These are phyloP conservation scores for Boletus vermiculosoides DNA, from an alignment of 768 basidiomycete species.

Conservation along the genomic window DNA sequence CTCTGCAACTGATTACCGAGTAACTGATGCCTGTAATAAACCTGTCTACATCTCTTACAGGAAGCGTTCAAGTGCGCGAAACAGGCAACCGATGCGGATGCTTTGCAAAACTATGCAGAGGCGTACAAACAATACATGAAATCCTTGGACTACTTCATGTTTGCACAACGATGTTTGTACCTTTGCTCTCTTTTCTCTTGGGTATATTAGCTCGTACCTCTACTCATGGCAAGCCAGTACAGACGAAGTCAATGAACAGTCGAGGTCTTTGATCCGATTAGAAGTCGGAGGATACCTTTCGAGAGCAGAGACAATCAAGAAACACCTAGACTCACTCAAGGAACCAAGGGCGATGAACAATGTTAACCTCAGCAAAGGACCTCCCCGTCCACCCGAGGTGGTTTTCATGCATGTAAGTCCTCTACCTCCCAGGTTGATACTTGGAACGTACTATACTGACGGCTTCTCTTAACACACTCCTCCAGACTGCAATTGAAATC, in stretches of 20 bases:
- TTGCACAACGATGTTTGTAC: constrained; percentile 79
- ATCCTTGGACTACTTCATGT: constrained; percentile 95
- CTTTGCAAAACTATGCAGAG: constrained; percentile 84
- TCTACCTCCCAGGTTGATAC: neutral
- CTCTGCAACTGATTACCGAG: neutral
- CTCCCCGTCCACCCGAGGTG: constrained; percentile 16
- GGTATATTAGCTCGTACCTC: neutral
- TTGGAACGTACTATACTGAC: neutral
- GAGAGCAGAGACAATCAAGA: constrained; percentile 87
- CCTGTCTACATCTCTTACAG: constrained; percentile 28
- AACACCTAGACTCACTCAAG: constrained; percentile 49
- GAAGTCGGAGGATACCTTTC: constrained; percentile 89
- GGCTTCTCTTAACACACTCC: neutral
- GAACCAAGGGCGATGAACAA: neutral
- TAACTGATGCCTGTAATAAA: neutral
- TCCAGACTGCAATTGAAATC: constrained; percentile 76
- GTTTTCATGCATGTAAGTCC: constrained; percentile 17
- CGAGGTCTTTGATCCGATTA: constrained; percentile 74
- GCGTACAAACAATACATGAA: constrained; percentile 95
- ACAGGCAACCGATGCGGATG: constrained; percentile 85
- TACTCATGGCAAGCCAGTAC: constrained; percentile 8
- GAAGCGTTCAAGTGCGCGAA: constrained; percentile 86
- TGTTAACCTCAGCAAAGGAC: neutral
- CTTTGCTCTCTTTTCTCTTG: neutral
- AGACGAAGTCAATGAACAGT: constrained; percentile 87